These are phyloP conservation scores for Fusarium liriodendri DNA, from an alignment of 2,329 filamentous ascomycete species.

Conservation along the genomic window DNA sequence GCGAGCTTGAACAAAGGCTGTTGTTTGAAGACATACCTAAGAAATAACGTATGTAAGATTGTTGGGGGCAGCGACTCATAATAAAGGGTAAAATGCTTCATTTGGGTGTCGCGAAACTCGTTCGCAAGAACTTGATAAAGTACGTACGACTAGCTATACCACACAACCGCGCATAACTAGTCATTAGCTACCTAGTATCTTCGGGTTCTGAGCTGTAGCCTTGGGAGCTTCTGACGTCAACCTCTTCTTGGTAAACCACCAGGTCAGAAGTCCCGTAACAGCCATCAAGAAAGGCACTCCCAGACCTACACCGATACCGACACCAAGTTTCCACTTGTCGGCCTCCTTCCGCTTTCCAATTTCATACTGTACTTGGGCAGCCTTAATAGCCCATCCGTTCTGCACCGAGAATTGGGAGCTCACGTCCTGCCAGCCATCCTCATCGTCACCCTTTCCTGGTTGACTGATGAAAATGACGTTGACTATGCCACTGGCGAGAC, in stretches of 20 bases:
- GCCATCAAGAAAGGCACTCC: background rate
- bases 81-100: too few relatives aligned
- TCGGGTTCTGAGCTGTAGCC: too few relatives aligned
- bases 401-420: background rate
- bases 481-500: background rate
- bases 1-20: too few relatives aligned
- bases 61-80: too few relatives aligned
- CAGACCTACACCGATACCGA: background rate
- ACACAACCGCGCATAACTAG: background rate
- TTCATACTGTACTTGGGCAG: background rate
- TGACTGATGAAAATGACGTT: background rate
- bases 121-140: background rate
- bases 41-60: too few relatives aligned
- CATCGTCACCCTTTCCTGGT: background rate
- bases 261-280: background rate
- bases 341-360: background rate
- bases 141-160: background rate
- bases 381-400: background rate
- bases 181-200: too few relatives aligned
- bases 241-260: background rate
- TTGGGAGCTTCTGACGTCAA: background rate
- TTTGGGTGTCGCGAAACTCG: background rate
- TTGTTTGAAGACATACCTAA: too few relatives aligned
- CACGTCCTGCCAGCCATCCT: background rate
- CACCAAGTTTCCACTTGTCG: background rate